A percentile compares a stretch with the other conserved stretches of the same genome.
Evolutionary conservation across 768 basidiomycete genomes (phyloP).

Genomic region (Kwoniella bestiolae): DNA sequence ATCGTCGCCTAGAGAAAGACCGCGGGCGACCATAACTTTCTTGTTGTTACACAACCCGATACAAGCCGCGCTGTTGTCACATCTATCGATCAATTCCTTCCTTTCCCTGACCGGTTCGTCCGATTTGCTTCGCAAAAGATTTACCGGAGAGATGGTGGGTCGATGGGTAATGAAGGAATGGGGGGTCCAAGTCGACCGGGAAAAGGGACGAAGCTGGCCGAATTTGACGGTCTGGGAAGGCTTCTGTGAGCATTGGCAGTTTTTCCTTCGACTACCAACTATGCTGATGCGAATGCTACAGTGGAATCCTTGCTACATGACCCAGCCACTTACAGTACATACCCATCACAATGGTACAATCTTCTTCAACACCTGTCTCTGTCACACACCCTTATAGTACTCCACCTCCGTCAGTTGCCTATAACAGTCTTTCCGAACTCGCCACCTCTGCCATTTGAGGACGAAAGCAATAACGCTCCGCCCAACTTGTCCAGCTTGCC

Average conservation of each 20-base stretch:
- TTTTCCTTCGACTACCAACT: neutral
- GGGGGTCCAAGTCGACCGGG: slow-evolving; percentile 41
- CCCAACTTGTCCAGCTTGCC: slow-evolving; percentile 8
- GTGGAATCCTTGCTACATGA: slow-evolving; percentile 56
- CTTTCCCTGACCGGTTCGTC: slow-evolving; percentile 46
- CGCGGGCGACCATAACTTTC: slow-evolving; percentile 23
- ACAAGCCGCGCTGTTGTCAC: slow-evolving; percentile 40
- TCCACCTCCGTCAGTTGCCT: slow-evolving; percentile 51
- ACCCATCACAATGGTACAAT: slow-evolving; percentile 48
- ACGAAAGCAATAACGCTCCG: slow-evolving; percentile 29
- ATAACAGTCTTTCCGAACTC: slow-evolving; percentile 40
- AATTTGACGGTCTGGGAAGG: slow-evolving; percentile 57
- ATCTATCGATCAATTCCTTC: slow-evolving; percentile 51
- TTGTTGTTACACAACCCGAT: slow-evolving; percentile 32
- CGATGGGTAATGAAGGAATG: slow-evolving; percentile 53
- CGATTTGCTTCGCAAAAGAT: slow-evolving; percentile 34
- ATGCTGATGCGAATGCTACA: slow-evolving; percentile 10
- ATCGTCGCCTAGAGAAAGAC: neutral
- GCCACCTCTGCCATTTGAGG: slow-evolving; percentile 49
- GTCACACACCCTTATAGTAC: slow-evolving; percentile 53
- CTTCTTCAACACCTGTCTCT: slow-evolving; percentile 53
- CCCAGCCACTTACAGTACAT: slow-evolving; percentile 48
- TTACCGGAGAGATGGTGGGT: slow-evolving; percentile 53
- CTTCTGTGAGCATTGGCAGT: slow-evolving; percentile 43
- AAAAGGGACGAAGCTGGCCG: slow-evolving; percentile 49